Percentiles rank a stretch among this genome's conserved stretches.
Conservation (phyloP, 2,329 filamentous ascomycete species). For the Monosporascus ibericus region DNA sequence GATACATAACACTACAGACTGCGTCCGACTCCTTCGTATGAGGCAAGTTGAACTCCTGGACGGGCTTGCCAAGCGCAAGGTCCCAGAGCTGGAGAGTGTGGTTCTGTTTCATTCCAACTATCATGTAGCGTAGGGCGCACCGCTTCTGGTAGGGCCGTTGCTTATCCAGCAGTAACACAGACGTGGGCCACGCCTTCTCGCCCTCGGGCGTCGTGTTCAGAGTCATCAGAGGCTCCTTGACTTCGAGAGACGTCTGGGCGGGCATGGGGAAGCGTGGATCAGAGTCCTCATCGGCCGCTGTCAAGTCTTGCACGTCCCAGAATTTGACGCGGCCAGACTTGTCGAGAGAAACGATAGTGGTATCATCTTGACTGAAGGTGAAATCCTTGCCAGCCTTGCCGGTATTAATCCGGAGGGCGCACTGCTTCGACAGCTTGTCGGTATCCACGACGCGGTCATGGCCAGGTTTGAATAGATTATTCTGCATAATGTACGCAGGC, state of each 20-base stretch:
- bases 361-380: constrained; percentile 94
- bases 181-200: constrained; percentile 96
- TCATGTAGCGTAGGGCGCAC: constrained; percentile 85
- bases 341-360: constrained; percentile 87
- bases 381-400: constrained; percentile 99
- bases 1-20: constrained; percentile 96
- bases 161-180: constrained; percentile 93
- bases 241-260: constrained; percentile 58
- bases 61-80: constrained; percentile 86
- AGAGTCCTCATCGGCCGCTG: constrained; percentile 44
- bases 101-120: constrained; percentile 98
- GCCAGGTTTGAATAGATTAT: constrained; percentile 57
- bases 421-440: constrained; percentile 79
- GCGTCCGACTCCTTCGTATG: constrained; percentile 94
- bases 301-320: constrained; percentile 89
- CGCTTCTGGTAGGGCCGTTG: constrained; percentile 87
- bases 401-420: constrained; percentile 87
- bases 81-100: constrained; percentile 98
- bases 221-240: constrained; percentile 81
- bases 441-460: constrained; percentile 72
- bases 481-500: constrained; percentile 57
- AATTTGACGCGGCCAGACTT: constrained; percentile 96
- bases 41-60: constrained; percentile 94
- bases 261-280: constrained; percentile 47
- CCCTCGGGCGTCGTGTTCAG: constrained; percentile 78